Base-by-base conservation (phyloP, 495 filamentous ascomycete species). In the Melanomma pulvis-pyrius region DNA sequence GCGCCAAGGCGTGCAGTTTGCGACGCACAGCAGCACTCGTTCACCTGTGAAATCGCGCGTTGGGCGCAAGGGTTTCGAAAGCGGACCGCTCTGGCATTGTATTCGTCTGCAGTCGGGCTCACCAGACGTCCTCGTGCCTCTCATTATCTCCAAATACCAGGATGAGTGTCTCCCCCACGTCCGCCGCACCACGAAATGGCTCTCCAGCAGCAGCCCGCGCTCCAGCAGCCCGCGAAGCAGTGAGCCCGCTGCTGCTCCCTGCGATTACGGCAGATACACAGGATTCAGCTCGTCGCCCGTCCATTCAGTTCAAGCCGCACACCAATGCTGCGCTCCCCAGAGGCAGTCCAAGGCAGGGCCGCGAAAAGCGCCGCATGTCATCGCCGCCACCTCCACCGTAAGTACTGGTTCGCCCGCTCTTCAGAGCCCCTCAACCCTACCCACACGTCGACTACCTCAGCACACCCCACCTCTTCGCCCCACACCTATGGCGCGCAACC, bases 311-410 rank as follows among this genome's bases (percentile, higher is more conserved):
- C 53, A 24, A 68, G 29, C 48, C 71, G 39, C 70, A 72, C 50
- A 41, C 54, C 24, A 61, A 71, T 51, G 50, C 58, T 19, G 50
- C 58, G 9, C 29, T 66, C 15, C 71, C 64, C 39, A 57, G 41
- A 54, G 71, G 67, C 25, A 68, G 63, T 34, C 63, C 59, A 6
- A 73, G 65, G 61, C 46, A 11, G 11, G 62, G 51, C 63, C 64
- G 68, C 57, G 54, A 56, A 21, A 68, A 61, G 41, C 63, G 71
- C 17, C 67, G 68, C 30, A 62, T 73, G 46, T 65, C 64, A 21
- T 73, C 71, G 26, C 71, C 71, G 61, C 71, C 64, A 67, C 77
- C 58, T 71, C 75, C 60, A 70, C 75, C 58, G 77, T 79, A 69
- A 60, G 74, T 71, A 34, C 21, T 55, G 25, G 7, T 24, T 44